Evolutionary conservation across 768 basidiomycete genomes (phyloP), one percentile per base, ranked within the genome.

Genomic region (Pisolithus microcarpus): DNA sequence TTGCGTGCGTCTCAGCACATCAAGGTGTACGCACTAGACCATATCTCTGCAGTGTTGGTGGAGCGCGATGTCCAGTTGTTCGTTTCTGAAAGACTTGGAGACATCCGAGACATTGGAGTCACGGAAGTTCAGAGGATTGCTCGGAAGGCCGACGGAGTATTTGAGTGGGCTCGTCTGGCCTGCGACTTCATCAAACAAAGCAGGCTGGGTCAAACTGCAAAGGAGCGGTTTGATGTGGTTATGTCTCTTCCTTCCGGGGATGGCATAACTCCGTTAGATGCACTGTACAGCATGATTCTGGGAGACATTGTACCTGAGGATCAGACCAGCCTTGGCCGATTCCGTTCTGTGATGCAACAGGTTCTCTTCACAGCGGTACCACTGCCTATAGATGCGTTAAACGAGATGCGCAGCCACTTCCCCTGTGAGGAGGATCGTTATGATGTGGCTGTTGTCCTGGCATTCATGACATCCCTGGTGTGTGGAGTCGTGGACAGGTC

Each of bases 311-410:
- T 44, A 26, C 9, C 24, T 26, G 16, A 16, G 26, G 28, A 24
- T 15, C 43, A 23, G 11, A 13, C 9, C 28, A 7, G 24, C 15
- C 43, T 26, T 15, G 16, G 16, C 7, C 43, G 43, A 8, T 44
- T 44, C 24, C 23, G 43, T 26, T 44, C 43, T 7, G 43, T 44
- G 24, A 44, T 44, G 43, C 26, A 24, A 23, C 45, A 48, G 26
- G 28, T 55, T 5, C 37, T 55, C 24, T 44, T 21, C 19, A 36
- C 53, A 37, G 18, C 21, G 5, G 54, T 56, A 36, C 54, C 54
- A 7, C 47, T 55, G 21, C 16, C 47, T 10, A 18, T 36, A 11
- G 37, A n/a, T 2, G 23, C 28, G 19, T 37, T 56, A 1, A 44
- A 44, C 26, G 18, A 7, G 3, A 43, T 53, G n/a, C 49, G 48